phyloP scores from a whole-genome alignment of 164 flowering plant genomes.

The Piper betle region DNA sequence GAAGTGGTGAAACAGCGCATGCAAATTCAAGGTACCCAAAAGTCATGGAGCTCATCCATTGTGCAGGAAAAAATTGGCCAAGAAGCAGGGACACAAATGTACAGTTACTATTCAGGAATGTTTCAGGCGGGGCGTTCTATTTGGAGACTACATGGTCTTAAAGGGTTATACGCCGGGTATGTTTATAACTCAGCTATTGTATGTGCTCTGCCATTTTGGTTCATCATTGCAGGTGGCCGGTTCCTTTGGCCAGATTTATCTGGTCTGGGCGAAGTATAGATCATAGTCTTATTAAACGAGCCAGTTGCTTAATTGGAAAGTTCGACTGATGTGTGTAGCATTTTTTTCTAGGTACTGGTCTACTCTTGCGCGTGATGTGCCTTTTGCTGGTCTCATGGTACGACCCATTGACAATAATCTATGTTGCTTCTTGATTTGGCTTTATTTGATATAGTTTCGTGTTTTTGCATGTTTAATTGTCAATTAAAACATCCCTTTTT shows the following conservation, averaged over 20 bases:
- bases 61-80: constrained; percentile 19
- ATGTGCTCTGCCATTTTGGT: not conserved
- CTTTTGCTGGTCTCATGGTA: constrained; percentile 96
- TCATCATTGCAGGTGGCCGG: not conserved
- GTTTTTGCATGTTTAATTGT: no score
- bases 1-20: constrained; percentile 97
- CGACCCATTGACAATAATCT: not conserved
- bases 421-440: not conserved
- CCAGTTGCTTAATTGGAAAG: not conserved
- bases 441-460: not conserved
- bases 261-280: not conserved
- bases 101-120: constrained; percentile 72
- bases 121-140: constrained; percentile 82
- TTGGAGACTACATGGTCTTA: constrained; percentile 68
- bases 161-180: constrained; percentile 90
- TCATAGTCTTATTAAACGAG: not conserved
- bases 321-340: not conserved
- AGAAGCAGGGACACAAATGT: constrained; percentile 41
- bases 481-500: no score
- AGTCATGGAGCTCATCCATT: constrained; percentile 45
- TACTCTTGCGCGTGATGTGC: constrained; percentile 93
- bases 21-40: constrained; percentile 84
- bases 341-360: constrained; percentile 66
- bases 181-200: not conserved
- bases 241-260: not conserved